Percentiles rank a stretch among this genome's conserved stretches.
phyloP scores from a whole-genome alignment of 2,329 filamentous ascomycete species.

The Nemania sp. region DNA sequence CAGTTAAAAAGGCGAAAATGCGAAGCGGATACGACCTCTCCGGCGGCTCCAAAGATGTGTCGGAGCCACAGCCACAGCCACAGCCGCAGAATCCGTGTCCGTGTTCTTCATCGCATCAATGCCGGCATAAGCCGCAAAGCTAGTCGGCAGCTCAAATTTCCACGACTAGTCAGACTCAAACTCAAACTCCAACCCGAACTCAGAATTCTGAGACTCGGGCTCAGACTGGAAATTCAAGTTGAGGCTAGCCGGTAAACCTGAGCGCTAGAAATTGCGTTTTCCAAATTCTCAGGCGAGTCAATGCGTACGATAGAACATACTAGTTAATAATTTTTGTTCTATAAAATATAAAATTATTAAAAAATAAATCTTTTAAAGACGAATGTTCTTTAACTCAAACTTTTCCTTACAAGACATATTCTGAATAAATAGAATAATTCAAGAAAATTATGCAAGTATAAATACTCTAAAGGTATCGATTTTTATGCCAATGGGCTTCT shows the following conservation, averaged over 20 bases:
- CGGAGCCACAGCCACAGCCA: background rate
- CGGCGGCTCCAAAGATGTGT: no score
- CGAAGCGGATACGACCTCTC: constrained; percentile 25
- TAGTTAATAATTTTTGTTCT: no score
- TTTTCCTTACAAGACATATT: no score
- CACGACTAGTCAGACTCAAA: background rate
- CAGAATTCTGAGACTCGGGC: background rate
- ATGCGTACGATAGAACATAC: background rate
- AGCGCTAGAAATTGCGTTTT: background rate
- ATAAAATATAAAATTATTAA: no score
- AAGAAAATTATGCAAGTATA: background rate
- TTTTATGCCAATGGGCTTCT: background rate
- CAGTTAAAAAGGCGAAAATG: background rate
- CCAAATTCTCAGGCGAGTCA: no score
- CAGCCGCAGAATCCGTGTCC: constrained; percentile 2
- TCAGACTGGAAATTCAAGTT: background rate
- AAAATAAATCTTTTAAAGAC: no score
- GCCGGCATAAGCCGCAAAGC: background rate
- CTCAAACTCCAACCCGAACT: background rate
- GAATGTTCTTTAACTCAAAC: no score
- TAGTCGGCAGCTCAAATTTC: background rate
- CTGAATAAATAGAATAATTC: background rate
- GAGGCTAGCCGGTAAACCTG: background rate
- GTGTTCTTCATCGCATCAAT: constrained; percentile 8
- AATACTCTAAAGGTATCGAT: background rate